phyloP scores from a whole-genome alignment of 768 basidiomycete genomes.

The Leucogyrophana mollusca region DNA sequence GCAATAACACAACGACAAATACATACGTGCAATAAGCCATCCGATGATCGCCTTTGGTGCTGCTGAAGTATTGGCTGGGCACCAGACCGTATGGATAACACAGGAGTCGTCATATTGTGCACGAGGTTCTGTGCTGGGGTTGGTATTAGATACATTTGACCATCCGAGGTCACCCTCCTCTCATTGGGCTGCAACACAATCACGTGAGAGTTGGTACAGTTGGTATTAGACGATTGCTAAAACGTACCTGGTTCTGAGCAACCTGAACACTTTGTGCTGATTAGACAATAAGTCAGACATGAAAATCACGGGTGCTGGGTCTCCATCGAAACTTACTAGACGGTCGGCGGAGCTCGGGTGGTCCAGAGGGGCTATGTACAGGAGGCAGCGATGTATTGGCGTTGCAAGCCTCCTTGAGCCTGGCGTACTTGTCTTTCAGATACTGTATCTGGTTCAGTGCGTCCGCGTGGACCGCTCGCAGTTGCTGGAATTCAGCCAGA shows the following conservation, averaged over 20 bases:
- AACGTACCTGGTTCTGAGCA: too few species aligned
- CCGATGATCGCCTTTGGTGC: slow-evolving; percentile 16
- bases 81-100: slow-evolving; percentile 3
- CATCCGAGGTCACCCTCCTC: not conserved
- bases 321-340: too few species aligned
- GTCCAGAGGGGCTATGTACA: too few species aligned
- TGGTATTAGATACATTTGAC: not conserved
- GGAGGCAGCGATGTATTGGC: not conserved
- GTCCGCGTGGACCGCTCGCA: slow-evolving; percentile 5
- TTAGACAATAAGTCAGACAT: too few species aligned
- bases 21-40: slow-evolving; percentile 17
- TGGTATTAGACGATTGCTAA: too few species aligned
- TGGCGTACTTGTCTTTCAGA: slow-evolving; percentile 20
- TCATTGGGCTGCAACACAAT: not conserved
- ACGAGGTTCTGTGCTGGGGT: not conserved
- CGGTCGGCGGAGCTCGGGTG: too few species aligned
- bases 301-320: too few species aligned
- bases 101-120: not conserved
- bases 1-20: not conserved
- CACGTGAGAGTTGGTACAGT: too few species aligned
- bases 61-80: slow-evolving; percentile 3
- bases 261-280: too few species aligned
- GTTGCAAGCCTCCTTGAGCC: slow-evolving; percentile 8
- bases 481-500: slow-evolving; percentile 11
- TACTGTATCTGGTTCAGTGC: slow-evolving; percentile 16